Percentiles rank a stretch among this genome's conserved stretches.
phyloP scores from a whole-genome alignment of 179 eudicot genomes.

The Patellifolia procumbens region DNA sequence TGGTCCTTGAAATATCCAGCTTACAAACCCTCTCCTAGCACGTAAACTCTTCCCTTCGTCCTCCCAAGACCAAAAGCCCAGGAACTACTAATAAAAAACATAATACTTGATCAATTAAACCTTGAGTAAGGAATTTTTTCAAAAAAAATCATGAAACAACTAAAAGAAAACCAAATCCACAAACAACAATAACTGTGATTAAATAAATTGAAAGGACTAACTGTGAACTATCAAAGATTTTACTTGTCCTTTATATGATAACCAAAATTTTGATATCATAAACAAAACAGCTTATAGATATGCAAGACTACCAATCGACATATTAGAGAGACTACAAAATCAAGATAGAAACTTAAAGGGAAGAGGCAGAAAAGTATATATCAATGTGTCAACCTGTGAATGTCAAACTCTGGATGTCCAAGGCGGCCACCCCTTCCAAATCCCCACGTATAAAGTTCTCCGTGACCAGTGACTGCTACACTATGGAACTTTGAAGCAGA shows the following conservation, averaged over 20 bases:
- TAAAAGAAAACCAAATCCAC: background rate
- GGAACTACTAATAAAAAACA: background rate
- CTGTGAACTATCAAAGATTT: background rate
- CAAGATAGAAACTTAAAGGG: background rate
- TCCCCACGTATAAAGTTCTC: slow-evolving; percentile 98
- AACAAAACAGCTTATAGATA: background rate
- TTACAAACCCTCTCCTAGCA: background rate
- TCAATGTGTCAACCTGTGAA: slow-evolving; percentile 67
- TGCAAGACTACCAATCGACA: background rate
- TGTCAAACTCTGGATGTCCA: slow-evolving; percentile 98
- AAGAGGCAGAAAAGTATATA: background rate
- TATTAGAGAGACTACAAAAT: background rate
- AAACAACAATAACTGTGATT: background rate
- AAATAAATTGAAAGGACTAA: background rate
- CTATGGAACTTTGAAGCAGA: slow-evolving; percentile 98
- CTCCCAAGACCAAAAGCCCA: background rate
- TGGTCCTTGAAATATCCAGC: background rate
- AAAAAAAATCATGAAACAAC: background rate
- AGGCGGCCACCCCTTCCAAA: slow-evolving; percentile 99
- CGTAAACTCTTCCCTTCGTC: background rate
- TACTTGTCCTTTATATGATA: background rate
- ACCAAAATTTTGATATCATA: background rate
- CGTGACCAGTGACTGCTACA: slow-evolving; percentile 78
- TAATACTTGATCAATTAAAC: background rate
- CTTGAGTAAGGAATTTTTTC: background rate